Evolutionary conservation across 768 basidiomycete genomes (phyloP).

Genomic region (Leccinum subtestaceum): DNA sequence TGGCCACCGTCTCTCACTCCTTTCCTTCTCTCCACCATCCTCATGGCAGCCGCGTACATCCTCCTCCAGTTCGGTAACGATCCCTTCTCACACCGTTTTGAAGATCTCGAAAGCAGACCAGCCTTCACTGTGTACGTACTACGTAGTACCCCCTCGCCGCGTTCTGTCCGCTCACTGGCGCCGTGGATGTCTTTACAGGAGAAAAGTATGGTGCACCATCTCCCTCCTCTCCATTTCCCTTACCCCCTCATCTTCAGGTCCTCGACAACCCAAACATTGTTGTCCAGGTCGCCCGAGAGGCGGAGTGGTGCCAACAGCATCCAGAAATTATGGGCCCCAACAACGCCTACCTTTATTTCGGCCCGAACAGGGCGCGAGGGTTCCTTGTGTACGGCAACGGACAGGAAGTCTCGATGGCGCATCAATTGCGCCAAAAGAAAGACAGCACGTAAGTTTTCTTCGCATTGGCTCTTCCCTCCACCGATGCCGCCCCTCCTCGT

Average conservation of each 20-base stretch:
- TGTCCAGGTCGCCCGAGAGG: conserved; percentile 62
- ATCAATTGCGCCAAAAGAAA: conserved; percentile 54
- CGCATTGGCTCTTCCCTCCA: background rate
- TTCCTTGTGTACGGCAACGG: conserved; percentile 70
- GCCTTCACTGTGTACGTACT: conserved; percentile 67
- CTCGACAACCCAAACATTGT: conserved; percentile 58
- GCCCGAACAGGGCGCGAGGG: conserved; percentile 58
- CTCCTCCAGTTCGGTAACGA: conserved; percentile 67
- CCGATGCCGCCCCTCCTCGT: background rate
- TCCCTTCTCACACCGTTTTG: conserved; percentile 56
- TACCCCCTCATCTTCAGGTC: conserved; percentile 37
- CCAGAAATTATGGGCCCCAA: conserved; percentile 78
- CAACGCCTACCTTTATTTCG: conserved; percentile 73
- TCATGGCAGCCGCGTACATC: conserved; percentile 41
- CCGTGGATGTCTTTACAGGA: conserved; percentile 10
- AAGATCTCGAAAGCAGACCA: conserved; percentile 58
- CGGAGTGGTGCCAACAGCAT: conserved; percentile 64
- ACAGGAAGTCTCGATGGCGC: conserved; percentile 53
- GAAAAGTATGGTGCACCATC: conserved; percentile 17
- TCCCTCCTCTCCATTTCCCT: background rate
- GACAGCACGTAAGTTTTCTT: conserved; percentile 59
- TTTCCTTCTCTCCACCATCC: conserved; percentile 21
- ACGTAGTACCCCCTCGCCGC: conserved; percentile 3
- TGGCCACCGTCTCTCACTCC: conserved; percentile 9
- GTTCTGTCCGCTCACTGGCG: conserved; percentile 3